phyloP scores from a whole-genome alignment of 2,329 filamentous ascomycete genomes.

The Phialophora verrucosa region DNA sequence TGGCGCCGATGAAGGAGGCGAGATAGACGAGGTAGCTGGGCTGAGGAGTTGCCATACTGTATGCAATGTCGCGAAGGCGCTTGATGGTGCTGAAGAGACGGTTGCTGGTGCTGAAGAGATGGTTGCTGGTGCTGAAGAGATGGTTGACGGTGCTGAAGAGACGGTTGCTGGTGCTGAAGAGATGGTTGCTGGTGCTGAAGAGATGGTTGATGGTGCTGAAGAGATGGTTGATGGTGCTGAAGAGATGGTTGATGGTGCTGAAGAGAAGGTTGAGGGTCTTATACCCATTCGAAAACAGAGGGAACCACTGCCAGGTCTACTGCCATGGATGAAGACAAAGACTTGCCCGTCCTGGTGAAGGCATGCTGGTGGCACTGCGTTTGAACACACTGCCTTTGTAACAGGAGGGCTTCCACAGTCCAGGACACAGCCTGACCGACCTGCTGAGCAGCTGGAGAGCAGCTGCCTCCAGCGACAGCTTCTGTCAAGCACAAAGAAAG shows the following conservation, averaged over 20 bases:
- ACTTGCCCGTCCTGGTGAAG: neutral
- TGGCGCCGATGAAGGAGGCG: neutral
- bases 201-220: too few species aligned
- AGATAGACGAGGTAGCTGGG: neutral
- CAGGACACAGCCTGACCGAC: neutral
- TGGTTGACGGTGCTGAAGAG: neutral
- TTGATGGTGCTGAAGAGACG: neutral
- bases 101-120: too few species aligned
- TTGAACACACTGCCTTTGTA: neutral
- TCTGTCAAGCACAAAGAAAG: conserved; percentile 2
- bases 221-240: neutral
- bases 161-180: neutral
- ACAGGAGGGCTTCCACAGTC: neutral
- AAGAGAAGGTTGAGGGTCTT: neutral
- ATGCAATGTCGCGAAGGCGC: neutral
- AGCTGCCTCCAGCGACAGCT: neutral
- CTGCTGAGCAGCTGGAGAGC: neutral
- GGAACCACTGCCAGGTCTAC: neutral
- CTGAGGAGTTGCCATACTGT: neutral
- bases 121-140: too few species aligned
- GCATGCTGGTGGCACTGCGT: neutral
- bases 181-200: neutral
- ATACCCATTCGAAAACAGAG: neutral
- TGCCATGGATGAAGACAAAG: neutral
- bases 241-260: too few species aligned